Base-by-base conservation (phyloP, 2,329 filamentous ascomycete genomes). In the Aspergillus calidoustus region DNA sequence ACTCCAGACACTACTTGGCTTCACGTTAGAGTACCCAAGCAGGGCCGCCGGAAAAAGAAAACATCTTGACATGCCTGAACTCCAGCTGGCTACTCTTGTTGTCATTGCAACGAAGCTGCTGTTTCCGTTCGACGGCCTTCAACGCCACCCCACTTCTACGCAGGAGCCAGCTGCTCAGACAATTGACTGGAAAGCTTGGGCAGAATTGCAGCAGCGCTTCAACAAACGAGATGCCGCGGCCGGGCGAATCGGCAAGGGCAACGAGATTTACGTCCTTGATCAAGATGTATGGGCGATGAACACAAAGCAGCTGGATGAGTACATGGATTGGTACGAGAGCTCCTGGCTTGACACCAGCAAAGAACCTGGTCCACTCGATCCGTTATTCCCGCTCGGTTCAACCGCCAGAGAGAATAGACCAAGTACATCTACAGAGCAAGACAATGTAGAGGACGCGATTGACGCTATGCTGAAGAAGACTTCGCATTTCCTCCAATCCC, bases 101-200 rank as follows among this genome's bases (percentile, higher is more conserved):
- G 80, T 97, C 2, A 83, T 96, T 15, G 87, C 90, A 4, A 87
- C 90, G 3, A 97, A 97, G 69, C 75, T 97, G 2, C 81, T 90
- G 22, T 93, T 92, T 69, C 92, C 94, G 0, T 87, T 97, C 49
- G 87, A 92, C 69, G 79, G 80, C 23, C 70, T 83, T 13, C 74
- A 81, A 56, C 80, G 88, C 47, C 80, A 81, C 66, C 84, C 83
- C 7, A 75, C 72, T 41, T 81, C 80, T 19, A 66, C 79, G 15
- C 77, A 79, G 9, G 89, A 91, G 61, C 84, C 87, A 1, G 81
- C 86, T 15, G 80, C 81, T 3, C 76, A 88, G n/a, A 75, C 77
- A 22, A 80, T 97, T 59, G 81, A 94, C 71, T 98, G 94, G 94
- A 65, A 76, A 0, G 77, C 76, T 31, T 98, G 94, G 94, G 78